These are phyloP conservation scores for Immersiporthe knoxdaviesiana DNA, from an alignment of 2,329 filamentous ascomycete species.

Conservation along the genomic window DNA sequence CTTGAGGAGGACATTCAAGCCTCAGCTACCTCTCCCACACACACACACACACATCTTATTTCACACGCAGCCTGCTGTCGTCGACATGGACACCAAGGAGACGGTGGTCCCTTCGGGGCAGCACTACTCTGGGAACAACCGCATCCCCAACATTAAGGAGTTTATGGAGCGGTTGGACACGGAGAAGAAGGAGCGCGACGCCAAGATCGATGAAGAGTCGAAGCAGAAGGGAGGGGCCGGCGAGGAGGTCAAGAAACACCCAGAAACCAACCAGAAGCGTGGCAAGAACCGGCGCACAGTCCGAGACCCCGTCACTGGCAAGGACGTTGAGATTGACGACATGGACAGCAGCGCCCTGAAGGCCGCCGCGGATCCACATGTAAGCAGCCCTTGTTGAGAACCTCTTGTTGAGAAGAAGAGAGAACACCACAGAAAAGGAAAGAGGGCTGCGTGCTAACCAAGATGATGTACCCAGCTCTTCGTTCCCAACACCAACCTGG, in stretches of 20 bases:
- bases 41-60: not conserved
- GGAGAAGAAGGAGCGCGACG: conserved; percentile 78
- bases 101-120: conserved; percentile 54
- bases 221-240: conserved; percentile 41
- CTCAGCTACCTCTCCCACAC: not conserved
- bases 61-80: not conserved
- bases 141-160: conserved; percentile 84
- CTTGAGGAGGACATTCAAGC: not conserved
- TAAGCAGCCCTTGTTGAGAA: too few species aligned
- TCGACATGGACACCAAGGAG: conserved; percentile 45
- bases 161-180: conserved; percentile 79
- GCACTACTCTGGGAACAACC: conserved; percentile 82
- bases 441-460: conserved; percentile 22
- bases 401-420: not conserved
- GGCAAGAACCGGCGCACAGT: conserved; percentile 67
- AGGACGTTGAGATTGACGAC: conserved; percentile 82
- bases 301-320: conserved; percentile 86
- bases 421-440: not conserved
- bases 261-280: conserved; percentile 44
- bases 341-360: conserved; percentile 64
- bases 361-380: conserved; percentile 71
- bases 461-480: conserved; percentile 58
- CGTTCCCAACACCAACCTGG: conserved; percentile 87
- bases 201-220: conserved; percentile 65
- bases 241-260: conserved; percentile 23